Base-by-base conservation (phyloP, 768 basidiomycete species). In the Floccularia luteovirens region DNA sequence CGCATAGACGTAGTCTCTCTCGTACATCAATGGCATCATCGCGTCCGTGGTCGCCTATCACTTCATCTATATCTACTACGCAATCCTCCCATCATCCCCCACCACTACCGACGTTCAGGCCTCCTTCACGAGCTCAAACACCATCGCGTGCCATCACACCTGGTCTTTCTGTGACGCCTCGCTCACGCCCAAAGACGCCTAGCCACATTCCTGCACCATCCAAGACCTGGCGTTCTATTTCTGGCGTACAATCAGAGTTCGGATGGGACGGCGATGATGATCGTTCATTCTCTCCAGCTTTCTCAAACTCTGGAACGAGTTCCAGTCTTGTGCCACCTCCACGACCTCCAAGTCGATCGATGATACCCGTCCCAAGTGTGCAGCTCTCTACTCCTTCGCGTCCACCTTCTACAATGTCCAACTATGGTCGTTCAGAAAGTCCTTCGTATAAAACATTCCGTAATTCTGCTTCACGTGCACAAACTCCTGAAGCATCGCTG, bases 311-410 rank as follows among this genome's bases (percentile, higher is more conserved):
- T 19, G 69, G 65, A 14, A 52, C 64, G 12, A 70, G 67, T 37
- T 64, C 53, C 35, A 62, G 47, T 22, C 62, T 56, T 32, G 49
- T 57, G 11, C 81, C 79, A 52, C 76, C 77, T 21, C 73, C 78
- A 8, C 72, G 87, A 24, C 87, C 87, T 21, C 85, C 87, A 1
- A 88, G 87, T 51, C 74, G 83, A 39, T 90, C 89, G 4, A 82
- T 77, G 76, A 88, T 90, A 41, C 87, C 87, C 16, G 70, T 88
- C 19, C 87, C 88, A 5, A 79, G 72, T 46, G 65, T 89, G 2
- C 80, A 83, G 40, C 61, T 86, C 28, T 76, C 76, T 2, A 74
- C 79, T 3, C 74, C 78, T 6, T 87, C 85, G 14, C 70, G 86
- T 24, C 82, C 87, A 1, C 70, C 72, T 1, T 78, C 85, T 1